phyloP scores from a whole-genome alignment of 2,329 filamentous ascomycete species.

The Exserohilum rostratum region DNA sequence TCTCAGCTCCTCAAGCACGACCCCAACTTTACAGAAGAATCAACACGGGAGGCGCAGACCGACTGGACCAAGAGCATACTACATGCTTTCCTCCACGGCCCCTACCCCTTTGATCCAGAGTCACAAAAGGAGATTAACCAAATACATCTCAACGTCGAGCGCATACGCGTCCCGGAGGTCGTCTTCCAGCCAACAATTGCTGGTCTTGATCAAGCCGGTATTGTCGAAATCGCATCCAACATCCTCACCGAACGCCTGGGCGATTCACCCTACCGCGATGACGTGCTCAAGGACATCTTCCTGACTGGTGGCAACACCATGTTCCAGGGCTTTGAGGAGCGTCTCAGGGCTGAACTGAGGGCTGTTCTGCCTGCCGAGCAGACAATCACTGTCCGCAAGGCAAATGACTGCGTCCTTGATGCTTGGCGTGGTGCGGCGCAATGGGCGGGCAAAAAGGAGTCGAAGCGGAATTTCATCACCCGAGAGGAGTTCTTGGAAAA shows the following conservation, averaged over 20 bases:
- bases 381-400: slow-evolving; percentile 72
- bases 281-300: slow-evolving; percentile 85
- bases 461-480: slow-evolving; percentile 71
- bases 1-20: slow-evolving; percentile 85
- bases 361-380: slow-evolving; percentile 75
- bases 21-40: slow-evolving; percentile 85
- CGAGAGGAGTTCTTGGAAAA: slow-evolving; percentile 89
- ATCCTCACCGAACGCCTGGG: slow-evolving; percentile 83
- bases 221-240: slow-evolving; percentile 89
- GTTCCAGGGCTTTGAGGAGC: slow-evolving; percentile 88
- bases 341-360: slow-evolving; percentile 70
- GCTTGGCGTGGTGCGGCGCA: slow-evolving; percentile 91
- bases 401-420: slow-evolving; percentile 78
- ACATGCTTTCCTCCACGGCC: slow-evolving; percentile 88
- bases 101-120: slow-evolving; percentile 81
- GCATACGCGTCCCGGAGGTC: slow-evolving; percentile 91
- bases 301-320: slow-evolving; percentile 91
- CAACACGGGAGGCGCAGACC: slow-evolving; percentile 87
- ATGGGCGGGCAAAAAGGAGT: slow-evolving; percentile 71
- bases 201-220: slow-evolving; percentile 88
- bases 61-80: slow-evolving; percentile 94
- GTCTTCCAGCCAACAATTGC: slow-evolving; percentile 92
- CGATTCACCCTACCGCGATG: slow-evolving; percentile 62
- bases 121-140: slow-evolving; percentile 83
- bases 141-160: slow-evolving; percentile 94